Conservation (phyloP, 306 rosid species). For the Urtica urens region DNA sequence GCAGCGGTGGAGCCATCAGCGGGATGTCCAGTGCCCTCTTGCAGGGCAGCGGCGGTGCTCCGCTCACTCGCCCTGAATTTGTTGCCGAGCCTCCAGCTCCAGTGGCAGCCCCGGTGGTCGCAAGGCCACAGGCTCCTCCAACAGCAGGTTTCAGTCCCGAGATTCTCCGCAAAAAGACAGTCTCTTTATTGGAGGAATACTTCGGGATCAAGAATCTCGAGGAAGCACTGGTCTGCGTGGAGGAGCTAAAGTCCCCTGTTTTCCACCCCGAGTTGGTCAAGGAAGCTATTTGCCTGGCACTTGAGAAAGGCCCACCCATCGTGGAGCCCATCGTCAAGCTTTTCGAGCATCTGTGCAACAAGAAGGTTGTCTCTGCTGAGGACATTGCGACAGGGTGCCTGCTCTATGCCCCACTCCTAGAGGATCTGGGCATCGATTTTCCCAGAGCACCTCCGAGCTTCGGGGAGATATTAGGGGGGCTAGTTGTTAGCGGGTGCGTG, state of each 20-base stretch:
- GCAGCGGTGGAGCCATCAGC: slow-evolving; percentile 57
- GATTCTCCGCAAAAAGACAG: slow-evolving; percentile 44
- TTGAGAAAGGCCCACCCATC: slow-evolving; percentile 62
- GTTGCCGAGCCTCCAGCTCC: slow-evolving; percentile 28
- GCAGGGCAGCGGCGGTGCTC: slow-evolving; percentile 56
- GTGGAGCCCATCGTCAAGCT: slow-evolving; percentile 58
- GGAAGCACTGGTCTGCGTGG: slow-evolving; percentile 83
- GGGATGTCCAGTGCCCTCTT: slow-evolving; percentile 72
- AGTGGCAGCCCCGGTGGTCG: slow-evolving; percentile 16
- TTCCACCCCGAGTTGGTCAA: slow-evolving; percentile 80
- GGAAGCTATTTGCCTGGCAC: slow-evolving; percentile 68
- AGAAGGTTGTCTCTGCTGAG: slow-evolving; percentile 40
- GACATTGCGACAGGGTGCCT: slow-evolving; percentile 70
- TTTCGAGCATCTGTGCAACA: slow-evolving; percentile 38
- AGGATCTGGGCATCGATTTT: slow-evolving; percentile 63
- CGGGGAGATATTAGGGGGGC: slow-evolving; percentile 67
- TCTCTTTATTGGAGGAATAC: slow-evolving; percentile 72
- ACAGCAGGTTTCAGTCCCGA: slow-evolving; percentile 32
- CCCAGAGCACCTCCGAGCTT: slow-evolving; percentile 78
- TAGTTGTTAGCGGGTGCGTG: slow-evolving; percentile 43
- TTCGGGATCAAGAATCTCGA: slow-evolving; percentile 55
- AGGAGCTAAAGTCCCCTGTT: slow-evolving; percentile 66
- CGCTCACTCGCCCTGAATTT: too few species aligned
- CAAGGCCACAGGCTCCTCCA: slow-evolving; percentile 46
- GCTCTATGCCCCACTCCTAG: slow-evolving; percentile 52